A percentile compares a stretch with the other conserved stretches of the same genome.
phyloP scores from a whole-genome alignment of 2,329 filamentous ascomycete species.

The Penicillium crustosum region DNA sequence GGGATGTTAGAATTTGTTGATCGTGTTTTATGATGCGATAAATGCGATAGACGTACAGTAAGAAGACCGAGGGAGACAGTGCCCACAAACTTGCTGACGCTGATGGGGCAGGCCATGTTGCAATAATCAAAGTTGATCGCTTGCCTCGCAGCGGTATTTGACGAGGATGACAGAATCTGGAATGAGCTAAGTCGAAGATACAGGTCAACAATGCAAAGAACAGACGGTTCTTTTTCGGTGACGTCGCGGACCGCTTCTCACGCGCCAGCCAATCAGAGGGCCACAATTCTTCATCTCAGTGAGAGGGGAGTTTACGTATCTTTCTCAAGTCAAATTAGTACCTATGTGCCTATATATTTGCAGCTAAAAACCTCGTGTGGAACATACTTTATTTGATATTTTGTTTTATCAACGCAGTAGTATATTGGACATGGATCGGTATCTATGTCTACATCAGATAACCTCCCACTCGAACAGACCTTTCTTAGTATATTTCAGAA shows the following conservation, averaged over 20 bases:
- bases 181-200: not conserved
- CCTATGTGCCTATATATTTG: not conserved
- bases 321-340: not conserved
- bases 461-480: not conserved
- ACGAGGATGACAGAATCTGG: not conserved
- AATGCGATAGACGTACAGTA: slow-evolving; percentile 62
- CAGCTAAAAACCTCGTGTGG: not conserved
- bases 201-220: not conserved
- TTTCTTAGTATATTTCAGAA: not conserved
- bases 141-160: not conserved
- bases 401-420: too few relatives aligned
- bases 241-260: slow-evolving; percentile 2
- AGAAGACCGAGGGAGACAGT: slow-evolving; percentile 84
- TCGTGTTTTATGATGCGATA: slow-evolving; percentile 6
- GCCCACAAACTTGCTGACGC: slow-evolving; percentile 87
- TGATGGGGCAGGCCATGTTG: slow-evolving; percentile 68
- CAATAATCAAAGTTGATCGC: not conserved
- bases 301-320: too few relatives aligned
- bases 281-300: not conserved
- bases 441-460: not conserved
- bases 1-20: slow-evolving; percentile 12
- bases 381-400: not conserved
- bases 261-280: slow-evolving; percentile 6
- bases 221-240: slow-evolving; percentile 1
- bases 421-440: not conserved